Conservation (phyloP, 164 flowering plant species). For the Annona cherimola region DNA sequence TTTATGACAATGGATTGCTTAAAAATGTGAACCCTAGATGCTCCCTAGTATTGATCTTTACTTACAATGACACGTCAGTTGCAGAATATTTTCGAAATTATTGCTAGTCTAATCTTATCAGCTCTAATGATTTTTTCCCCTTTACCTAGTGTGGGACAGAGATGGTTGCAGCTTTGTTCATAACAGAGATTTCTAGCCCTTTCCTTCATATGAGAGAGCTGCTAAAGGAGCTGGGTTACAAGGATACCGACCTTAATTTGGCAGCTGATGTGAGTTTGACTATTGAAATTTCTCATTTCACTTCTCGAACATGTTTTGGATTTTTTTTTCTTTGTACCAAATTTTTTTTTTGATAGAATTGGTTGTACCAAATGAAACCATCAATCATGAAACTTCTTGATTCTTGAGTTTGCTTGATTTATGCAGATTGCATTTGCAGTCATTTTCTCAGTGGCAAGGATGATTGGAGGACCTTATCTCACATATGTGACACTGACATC, state of each 20-base stretch:
- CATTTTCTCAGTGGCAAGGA: constrained; percentile 67
- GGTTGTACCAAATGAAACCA: neutral
- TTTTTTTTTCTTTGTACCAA: neutral
- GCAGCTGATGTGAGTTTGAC: constrained; percentile 68
- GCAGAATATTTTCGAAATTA: neutral
- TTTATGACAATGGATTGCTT: neutral
- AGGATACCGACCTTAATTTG: constrained; percentile 73
- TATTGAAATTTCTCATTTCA: neutral
- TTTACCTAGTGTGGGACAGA: constrained; percentile 71
- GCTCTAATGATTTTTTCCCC: neutral
- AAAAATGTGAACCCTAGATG: neutral
- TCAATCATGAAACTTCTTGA: neutral
- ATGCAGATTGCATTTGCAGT: constrained; percentile 61
- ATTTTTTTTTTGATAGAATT: no score
- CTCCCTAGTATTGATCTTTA: neutral
- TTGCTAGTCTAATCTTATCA: neutral
- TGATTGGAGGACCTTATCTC: constrained; percentile 74
- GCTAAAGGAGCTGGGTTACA: constrained; percentile 85
- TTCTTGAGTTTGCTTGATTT: neutral
- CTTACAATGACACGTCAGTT: neutral
- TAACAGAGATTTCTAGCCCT: constrained; percentile 91
- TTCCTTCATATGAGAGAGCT: constrained; percentile 82
- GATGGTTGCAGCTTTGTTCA: constrained; percentile 69
- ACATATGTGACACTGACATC: constrained; percentile 59
- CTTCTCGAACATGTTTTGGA: neutral